A percentile compares a stretch with the other conserved stretches of the same genome.
These are phyloP conservation scores for Craspedostauros australis DNA, from an alignment of 108 stramenopile species.

Conservation along the genomic window DNA sequence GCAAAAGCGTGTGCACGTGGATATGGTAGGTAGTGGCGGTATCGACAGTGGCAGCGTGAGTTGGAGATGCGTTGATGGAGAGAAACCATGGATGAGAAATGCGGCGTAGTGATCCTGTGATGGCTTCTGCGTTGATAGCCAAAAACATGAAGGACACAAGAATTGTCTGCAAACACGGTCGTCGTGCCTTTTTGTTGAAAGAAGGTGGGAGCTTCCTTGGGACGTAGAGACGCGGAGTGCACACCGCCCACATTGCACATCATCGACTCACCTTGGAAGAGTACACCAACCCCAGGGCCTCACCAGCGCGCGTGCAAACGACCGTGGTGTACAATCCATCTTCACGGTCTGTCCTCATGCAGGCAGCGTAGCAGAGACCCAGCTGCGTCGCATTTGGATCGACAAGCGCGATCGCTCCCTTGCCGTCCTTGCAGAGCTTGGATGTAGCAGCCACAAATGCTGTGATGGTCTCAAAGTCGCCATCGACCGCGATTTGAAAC, in stretches of 20 bases:
- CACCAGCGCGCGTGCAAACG: conserved; percentile 78
- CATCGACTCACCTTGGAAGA: conserved; percentile 53
- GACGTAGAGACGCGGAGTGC: not conserved
- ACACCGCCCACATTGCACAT: not conserved
- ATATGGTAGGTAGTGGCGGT: no score
- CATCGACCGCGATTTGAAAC: conserved; percentile 17
- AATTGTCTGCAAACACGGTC: no score
- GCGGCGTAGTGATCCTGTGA: no score
- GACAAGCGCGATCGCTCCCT: conserved; percentile 47
- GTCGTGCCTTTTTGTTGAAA: no score
- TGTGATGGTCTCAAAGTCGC: not conserved
- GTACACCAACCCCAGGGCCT: conserved; percentile 92
- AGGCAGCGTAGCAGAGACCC: conserved; percentile 56
- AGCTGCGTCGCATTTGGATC: conserved; percentile 63
- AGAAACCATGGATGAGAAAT: no score
- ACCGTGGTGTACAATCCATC: conserved; percentile 94
- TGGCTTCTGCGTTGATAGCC: no score
- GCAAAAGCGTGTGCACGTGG: no score
- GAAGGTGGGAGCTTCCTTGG: conserved; percentile 1
- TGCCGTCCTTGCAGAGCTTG: conserved; percentile 42
- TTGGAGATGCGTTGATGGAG: no score
- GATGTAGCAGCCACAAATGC: conserved; percentile 18
- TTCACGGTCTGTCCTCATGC: conserved; percentile 78
- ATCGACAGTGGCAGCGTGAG: no score
- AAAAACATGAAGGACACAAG: no score